phyloP scores from a whole-genome alignment of 2,329 filamentous ascomycete genomes.

The Aspergillus neoniger region DNA sequence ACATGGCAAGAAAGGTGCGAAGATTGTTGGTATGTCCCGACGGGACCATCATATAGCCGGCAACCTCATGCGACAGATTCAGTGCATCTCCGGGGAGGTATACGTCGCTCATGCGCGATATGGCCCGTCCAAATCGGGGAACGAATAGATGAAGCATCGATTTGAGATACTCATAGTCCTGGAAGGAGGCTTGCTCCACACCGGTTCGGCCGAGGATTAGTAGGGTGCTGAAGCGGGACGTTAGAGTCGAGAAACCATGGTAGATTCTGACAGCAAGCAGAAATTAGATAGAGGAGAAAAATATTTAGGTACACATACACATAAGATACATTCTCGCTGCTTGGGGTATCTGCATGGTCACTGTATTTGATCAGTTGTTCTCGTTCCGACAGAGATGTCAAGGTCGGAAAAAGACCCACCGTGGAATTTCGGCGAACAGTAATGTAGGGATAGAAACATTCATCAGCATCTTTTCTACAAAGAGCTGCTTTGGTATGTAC shows the following conservation, averaged over 20 bases:
- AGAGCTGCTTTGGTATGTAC: background rate
- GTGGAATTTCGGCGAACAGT: slow-evolving; percentile 1
- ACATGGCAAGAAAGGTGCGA: background rate
- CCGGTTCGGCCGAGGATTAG: slow-evolving; percentile 5
- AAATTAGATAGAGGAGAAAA: no score
- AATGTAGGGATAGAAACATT: slow-evolving; percentile 4
- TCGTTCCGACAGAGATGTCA: background rate
- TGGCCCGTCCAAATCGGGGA: background rate
- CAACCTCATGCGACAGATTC: background rate
- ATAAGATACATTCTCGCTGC: background rate
- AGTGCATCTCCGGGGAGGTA: slow-evolving; percentile 6
- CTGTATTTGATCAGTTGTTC: no score
- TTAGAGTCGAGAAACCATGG: background rate
- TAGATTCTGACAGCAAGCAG: no score
- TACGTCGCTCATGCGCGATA: background rate
- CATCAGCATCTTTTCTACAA: slow-evolving; percentile 6
- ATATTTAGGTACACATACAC: background rate
- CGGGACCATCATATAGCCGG: background rate
- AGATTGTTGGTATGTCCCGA: background rate
- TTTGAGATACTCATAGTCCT: slow-evolving; percentile 7
- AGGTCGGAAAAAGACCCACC: background rate
- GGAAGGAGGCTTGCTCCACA: background rate
- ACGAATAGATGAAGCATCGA: slow-evolving; percentile 6
- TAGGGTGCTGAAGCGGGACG: background rate
- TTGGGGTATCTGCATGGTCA: background rate